Conservation (phyloP, 768 basidiomycete species). For the Tricholoma hemisulphureum region DNA sequence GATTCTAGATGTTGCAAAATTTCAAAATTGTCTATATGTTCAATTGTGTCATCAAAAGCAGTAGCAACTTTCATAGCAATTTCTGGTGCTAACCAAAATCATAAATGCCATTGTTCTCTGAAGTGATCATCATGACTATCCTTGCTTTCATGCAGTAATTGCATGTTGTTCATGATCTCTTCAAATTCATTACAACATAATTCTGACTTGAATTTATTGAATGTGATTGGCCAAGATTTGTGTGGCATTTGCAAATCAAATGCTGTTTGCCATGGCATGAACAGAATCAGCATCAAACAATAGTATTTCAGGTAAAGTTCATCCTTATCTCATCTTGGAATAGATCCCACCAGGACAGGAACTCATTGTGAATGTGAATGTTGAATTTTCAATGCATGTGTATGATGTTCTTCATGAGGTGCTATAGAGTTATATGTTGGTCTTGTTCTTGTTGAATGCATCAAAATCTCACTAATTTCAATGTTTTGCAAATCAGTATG, state of each 20-base stretch:
- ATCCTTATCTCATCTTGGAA: conserved; percentile 30
- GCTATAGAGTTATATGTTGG: background rate
- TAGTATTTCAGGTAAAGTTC: conserved; percentile 22
- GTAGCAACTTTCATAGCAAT: background rate
- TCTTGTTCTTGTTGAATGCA: background rate
- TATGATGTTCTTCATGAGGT: conserved; percentile 20
- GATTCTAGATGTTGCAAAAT: background rate
- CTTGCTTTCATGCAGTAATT: too few species aligned
- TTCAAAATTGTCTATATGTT: background rate
- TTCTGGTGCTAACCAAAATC: conserved; percentile 22
- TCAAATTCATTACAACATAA: background rate
- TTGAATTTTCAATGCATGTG: conserved; percentile 17
- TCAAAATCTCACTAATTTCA: background rate
- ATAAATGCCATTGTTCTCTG: conserved; percentile 18
- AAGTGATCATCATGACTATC: conserved; percentile 3
- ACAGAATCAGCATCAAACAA: conserved; percentile 39
- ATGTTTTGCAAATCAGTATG: background rate
- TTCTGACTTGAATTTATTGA: conserved; percentile 4
- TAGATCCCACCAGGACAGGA: conserved; percentile 34
- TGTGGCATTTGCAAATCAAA: conserved; percentile 19
- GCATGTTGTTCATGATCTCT: conserved; percentile 38
- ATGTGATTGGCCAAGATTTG: conserved; percentile 31
- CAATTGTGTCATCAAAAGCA: background rate
- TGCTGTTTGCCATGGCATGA: conserved; percentile 38
- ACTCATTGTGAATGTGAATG: conserved; percentile 13